Percentiles rank a stretch among this genome's conserved stretches.
These are phyloP conservation scores for Pseudogymnoascus verrucosus DNA, from an alignment of 2,329 filamentous ascomycete species.

Conservation along the genomic window DNA sequence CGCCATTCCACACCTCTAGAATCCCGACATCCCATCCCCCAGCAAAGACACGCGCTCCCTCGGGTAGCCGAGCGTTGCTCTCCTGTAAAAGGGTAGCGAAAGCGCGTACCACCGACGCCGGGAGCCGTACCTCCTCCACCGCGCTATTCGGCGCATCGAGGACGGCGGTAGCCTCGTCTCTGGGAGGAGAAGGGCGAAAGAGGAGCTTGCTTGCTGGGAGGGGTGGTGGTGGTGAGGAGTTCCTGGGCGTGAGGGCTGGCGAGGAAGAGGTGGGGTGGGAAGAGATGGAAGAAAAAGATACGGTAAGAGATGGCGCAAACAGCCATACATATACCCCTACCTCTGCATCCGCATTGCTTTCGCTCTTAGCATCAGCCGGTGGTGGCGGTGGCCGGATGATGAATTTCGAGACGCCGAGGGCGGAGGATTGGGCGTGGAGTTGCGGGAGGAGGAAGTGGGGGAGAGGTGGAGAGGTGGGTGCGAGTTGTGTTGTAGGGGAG, in stretches of 20 bases:
- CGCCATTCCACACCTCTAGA: conserved; percentile 43
- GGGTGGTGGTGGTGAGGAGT: not conserved
- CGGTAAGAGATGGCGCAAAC: not conserved
- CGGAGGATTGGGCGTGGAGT: conserved; percentile 9
- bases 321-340: not conserved
- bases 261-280: not conserved
- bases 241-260: conserved; percentile 34
- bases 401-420: conserved; percentile 11
- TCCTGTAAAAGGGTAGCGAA: conserved; percentile 37
- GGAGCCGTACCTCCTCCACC: conserved; percentile 52
- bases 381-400: not conserved
- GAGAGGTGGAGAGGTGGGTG: not conserved
- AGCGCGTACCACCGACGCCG: conserved; percentile 39
- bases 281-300: not conserved
- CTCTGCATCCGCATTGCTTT: not conserved
- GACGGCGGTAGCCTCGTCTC: conserved; percentile 45
- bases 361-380: not conserved
- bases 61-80: conserved; percentile 47
- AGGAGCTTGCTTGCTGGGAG: not conserved
- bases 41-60: conserved; percentile 47
- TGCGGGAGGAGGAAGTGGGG: conserved; percentile 7
- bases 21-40: conserved; percentile 59
- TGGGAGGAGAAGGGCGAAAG: not conserved
- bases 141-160: conserved; percentile 40
- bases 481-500: not conserved